A percentile compares a stretch with the other conserved stretches of the same genome.
Conservation (phyloP, 2,329 filamentous ascomycete genomes). For the Aspergillus pseudoglaucus region DNA sequence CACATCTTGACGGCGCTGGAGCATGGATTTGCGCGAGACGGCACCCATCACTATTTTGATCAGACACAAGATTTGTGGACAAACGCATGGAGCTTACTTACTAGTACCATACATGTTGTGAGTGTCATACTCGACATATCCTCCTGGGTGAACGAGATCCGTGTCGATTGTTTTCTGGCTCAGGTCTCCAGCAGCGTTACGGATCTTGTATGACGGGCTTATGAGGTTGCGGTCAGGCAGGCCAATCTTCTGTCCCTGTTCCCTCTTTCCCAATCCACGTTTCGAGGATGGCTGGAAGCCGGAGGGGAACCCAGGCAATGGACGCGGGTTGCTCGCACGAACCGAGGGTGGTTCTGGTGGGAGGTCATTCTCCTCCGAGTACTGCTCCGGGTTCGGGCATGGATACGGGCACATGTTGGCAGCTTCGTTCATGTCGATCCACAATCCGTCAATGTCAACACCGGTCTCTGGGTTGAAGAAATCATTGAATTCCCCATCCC, state of each 20-base stretch:
- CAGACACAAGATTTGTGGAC: not conserved
- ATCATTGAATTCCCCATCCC: slow-evolving; percentile 59
- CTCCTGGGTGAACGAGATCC: slow-evolving; percentile 57
- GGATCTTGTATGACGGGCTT: slow-evolving; percentile 58
- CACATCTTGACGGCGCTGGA: slow-evolving; percentile 54
- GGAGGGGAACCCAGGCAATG: slow-evolving; percentile 62
- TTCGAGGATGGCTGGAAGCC: slow-evolving; percentile 55
- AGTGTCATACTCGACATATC: slow-evolving; percentile 63
- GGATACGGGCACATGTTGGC: slow-evolving; percentile 51
- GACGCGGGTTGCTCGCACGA: slow-evolving; percentile 52
- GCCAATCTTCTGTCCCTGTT: slow-evolving; percentile 45
- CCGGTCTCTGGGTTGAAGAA: slow-evolving; percentile 62
- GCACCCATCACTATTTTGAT: slow-evolving; percentile 58
- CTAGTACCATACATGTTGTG: slow-evolving; percentile 70
- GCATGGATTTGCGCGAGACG: slow-evolving; percentile 60
- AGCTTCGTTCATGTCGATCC: slow-evolving; percentile 66
- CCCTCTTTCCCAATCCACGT: slow-evolving; percentile 1
- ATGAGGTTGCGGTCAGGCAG: slow-evolving; percentile 59
- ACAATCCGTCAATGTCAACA: slow-evolving; percentile 69
- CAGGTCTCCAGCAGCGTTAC: slow-evolving; percentile 51
- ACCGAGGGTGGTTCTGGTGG: slow-evolving; percentile 59
- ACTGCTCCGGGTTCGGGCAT: slow-evolving; percentile 49
- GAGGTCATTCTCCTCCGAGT: slow-evolving; percentile 37
- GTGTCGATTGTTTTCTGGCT: slow-evolving; percentile 58
- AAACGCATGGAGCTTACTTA: slow-evolving; percentile 17